Evolutionary conservation across 2,329 filamentous ascomycete species (phyloP), one percentile per base, ranked within the genome.

Genomic region (Colletotrichum graminicola): DNA sequence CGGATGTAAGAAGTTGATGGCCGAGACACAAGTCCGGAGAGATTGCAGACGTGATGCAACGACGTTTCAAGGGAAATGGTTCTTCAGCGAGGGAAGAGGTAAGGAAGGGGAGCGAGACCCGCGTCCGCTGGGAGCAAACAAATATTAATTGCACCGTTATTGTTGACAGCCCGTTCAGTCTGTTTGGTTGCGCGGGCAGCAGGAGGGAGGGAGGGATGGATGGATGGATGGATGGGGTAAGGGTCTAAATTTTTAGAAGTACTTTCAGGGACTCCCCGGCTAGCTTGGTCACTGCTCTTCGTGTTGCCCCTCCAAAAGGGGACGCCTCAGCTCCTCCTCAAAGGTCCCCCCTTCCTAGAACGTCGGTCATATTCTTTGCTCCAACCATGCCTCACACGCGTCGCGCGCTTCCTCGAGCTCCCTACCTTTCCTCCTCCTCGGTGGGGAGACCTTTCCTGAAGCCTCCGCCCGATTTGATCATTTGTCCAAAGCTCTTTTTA

Each of bases 131-230:
- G n/a, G n/a, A 62, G 41, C 32, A 54, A 26, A 66, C 69, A 64
- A 64, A 61, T 68, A 68, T 55, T 29, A 55, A 56, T 29, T 62
- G 39, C 26, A 67, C 51, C 49, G 59, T 56, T 52, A 39, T 64
- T 69, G 66, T 72, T 69, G 69, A 71, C 59, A 47, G 68, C 21
- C 69, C 39, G 64, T 69, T 39, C 45, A 32, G 64, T 71, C 43
- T 39, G 51, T 71, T 67, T 43, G 59, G 69, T 72, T 72, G 69
- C 66, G 69, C 65, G 66, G 69, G 65, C 69, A 72, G 69, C 69
- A 61, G 47, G 66, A 72, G 59, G 66, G 69, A 47, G 7, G 45
- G 8, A 21, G 32, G 57, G 68, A 21, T 18, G 18, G 18, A n/a
- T 21, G 43, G 43, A n/a, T 45, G 43, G 43, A 47, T 47, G 45